These are phyloP conservation scores for Wallacemonas rigidus DNA, from an alignment of 208 protist genomes.

Conservation along the genomic window DNA sequence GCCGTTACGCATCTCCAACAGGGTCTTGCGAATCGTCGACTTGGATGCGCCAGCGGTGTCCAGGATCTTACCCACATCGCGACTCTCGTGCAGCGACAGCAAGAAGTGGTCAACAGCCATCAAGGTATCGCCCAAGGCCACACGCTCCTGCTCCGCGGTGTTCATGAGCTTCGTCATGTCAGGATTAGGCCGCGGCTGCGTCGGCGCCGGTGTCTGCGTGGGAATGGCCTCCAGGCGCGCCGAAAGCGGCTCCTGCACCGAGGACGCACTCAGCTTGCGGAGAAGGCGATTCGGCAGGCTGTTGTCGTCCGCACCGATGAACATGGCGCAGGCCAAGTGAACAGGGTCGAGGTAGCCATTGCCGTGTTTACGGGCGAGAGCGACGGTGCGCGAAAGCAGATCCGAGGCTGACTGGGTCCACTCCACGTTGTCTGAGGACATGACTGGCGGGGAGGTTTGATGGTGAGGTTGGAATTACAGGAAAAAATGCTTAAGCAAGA, in stretches of 20 bases:
- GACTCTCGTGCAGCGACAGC: conserved; percentile 65
- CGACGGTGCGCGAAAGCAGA: conserved; percentile 44
- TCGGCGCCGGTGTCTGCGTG: conserved; percentile 60
- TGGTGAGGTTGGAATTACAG: too few relatives aligned
- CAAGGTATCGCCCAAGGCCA: conserved; percentile 68
- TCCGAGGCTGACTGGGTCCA: conserved; percentile 68
- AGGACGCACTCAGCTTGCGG: conserved; percentile 54
- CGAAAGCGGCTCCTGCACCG: conserved; percentile 54
- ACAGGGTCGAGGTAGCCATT: conserved; percentile 69
- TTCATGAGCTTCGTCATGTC: conserved; percentile 82
- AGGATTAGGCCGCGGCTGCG: conserved; percentile 60
- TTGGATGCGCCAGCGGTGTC: conserved; percentile 65
- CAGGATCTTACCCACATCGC: conserved; percentile 58
- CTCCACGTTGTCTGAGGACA: conserved; percentile 42
- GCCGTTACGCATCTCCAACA: conserved; percentile 84
- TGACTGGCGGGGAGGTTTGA: conserved; percentile 8
- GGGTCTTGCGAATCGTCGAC: conserved; percentile 52
- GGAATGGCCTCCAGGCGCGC: conserved; percentile 50
- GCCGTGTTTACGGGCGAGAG: conserved; percentile 50
- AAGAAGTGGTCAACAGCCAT: conserved; percentile 84
- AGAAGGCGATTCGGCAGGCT: conserved; percentile 63
- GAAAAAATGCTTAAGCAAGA: neutral
- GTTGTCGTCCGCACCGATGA: conserved; percentile 64
- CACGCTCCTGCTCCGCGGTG: conserved; percentile 79
- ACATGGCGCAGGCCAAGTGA: conserved; percentile 51